Conservation (phyloP, 2,329 filamentous ascomycete genomes). For the Aspergillus sp. region DNA sequence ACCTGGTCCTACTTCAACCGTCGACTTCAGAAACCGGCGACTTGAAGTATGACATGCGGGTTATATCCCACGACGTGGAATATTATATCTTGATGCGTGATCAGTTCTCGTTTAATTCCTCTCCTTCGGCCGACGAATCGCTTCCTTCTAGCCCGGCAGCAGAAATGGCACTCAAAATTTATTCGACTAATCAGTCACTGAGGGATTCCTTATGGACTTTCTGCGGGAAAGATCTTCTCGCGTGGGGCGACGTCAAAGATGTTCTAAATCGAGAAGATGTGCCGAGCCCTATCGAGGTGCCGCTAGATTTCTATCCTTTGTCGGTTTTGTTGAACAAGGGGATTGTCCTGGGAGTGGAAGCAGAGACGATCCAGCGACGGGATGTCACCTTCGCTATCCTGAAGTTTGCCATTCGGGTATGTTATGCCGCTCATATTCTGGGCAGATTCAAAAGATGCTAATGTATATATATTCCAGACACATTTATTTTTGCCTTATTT, state of each 20-base stretch:
- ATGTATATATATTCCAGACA: constrained; percentile 52
- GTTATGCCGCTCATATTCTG: constrained; percentile 19
- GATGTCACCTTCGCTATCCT: constrained; percentile 88
- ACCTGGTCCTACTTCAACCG: constrained; percentile 84
- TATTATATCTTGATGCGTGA: constrained; percentile 92
- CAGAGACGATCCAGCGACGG: constrained; percentile 84
- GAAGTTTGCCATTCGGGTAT: constrained; percentile 76
- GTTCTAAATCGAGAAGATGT: constrained; percentile 69
- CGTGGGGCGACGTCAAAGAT: constrained; percentile 83
- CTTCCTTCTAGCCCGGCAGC: constrained; percentile 43
- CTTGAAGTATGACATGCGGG: constrained; percentile 95
- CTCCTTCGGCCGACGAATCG: constrained; percentile 39
- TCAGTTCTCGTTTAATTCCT: constrained; percentile 50
- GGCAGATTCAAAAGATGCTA: constrained; percentile 3
- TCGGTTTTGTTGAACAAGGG: constrained; percentile 83
- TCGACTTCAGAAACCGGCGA: constrained; percentile 73
- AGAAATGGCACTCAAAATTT: constrained; percentile 37
- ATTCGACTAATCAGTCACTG: constrained; percentile 49
- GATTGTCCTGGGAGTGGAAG: constrained; percentile 81
- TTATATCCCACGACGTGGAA: constrained; percentile 91
- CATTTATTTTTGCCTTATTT: constrained; percentile 88
- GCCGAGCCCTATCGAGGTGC: constrained; percentile 64
- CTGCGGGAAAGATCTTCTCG: constrained; percentile 74
- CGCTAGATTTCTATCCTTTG: constrained; percentile 91
- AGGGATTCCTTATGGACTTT: constrained; percentile 92